A percentile compares a stretch with the other conserved stretches of the same genome.
phyloP scores from a whole-genome alignment of 2,329 filamentous ascomycete genomes.

The Pseudocercospora crystallina region DNA sequence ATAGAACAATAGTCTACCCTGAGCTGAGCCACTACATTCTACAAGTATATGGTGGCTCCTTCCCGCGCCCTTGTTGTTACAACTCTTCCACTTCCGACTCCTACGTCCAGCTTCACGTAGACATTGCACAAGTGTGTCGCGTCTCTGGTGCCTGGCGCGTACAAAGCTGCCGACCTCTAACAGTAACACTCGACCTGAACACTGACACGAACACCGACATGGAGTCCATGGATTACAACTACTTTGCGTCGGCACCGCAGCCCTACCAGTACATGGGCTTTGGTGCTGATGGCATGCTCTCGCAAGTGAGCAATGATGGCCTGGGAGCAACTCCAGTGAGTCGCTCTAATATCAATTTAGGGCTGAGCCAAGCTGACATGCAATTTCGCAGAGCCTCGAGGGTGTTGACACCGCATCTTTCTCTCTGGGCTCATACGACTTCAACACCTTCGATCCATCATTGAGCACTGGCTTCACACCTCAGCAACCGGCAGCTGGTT shows the following conservation, averaged over 20 bases:
- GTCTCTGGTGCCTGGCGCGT: constrained; percentile 1
- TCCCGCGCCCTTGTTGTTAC: constrained; percentile 6
- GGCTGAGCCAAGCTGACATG: background rate
- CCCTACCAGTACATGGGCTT: constrained; percentile 49
- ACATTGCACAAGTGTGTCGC: background rate
- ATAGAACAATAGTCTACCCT: constrained; percentile 1
- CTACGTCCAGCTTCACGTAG: background rate
- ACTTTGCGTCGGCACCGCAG: constrained; percentile 47
- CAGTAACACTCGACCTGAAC: background rate
- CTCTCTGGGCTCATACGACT: constrained; percentile 15
- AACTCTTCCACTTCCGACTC: background rate
- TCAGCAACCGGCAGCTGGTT: constrained; percentile 19
- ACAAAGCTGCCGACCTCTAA: background rate
- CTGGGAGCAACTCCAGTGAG: constrained; percentile 38
- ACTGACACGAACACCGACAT: constrained; percentile 13
- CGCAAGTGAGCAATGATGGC: constrained; percentile 39
- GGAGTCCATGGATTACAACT: constrained; percentile 57
- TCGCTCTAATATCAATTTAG: background rate
- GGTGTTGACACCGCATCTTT: constrained; percentile 25
- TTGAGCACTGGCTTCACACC: constrained; percentile 21
- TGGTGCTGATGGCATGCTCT: constrained; percentile 36
- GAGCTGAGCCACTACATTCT: constrained; percentile 14
- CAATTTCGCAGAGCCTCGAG: constrained; percentile 28
- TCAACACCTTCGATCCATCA: constrained; percentile 19
- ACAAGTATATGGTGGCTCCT: constrained; percentile 14